These are phyloP conservation scores for Rubia peregrina DNA, from an alignment of 305 asterid genomes.

Conservation along the genomic window DNA sequence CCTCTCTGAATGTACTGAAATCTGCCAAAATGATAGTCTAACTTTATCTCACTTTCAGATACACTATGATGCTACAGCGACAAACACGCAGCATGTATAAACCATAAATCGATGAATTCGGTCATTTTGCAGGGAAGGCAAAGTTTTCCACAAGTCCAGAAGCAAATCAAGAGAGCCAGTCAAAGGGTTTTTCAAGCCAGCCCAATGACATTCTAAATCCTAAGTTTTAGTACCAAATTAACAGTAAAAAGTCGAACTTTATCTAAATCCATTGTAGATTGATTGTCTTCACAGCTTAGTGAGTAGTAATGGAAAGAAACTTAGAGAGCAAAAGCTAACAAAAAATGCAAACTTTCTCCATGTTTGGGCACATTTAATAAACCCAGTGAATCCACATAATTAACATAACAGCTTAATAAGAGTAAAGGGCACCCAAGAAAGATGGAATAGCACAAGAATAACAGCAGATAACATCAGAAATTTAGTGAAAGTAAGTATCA, in stretches of 20 bases:
- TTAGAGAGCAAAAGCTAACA: background rate
- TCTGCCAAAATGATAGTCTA: conserved; percentile 28
- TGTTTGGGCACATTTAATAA: background rate
- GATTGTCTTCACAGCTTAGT: background rate
- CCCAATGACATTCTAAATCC: background rate
- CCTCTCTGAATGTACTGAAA: background rate
- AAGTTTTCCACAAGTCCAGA: background rate
- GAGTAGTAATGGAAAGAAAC: background rate
- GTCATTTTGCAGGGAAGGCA: background rate
- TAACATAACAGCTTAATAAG: background rate
- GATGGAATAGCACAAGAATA: background rate
- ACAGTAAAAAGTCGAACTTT: background rate
- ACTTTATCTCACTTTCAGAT: background rate
- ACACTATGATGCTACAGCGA: background rate
- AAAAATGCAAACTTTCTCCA: conserved; percentile 1
- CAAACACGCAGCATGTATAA: background rate
- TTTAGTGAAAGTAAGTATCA: background rate
- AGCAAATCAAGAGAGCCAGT: conserved; percentile 2
- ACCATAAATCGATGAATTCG: background rate
- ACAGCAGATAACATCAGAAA: background rate
- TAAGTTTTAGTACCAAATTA: background rate
- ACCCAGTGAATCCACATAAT: background rate
- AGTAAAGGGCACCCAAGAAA: background rate
- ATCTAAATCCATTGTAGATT: background rate
- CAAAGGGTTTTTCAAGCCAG: background rate